These are phyloP conservation scores for Nicotiana otophora DNA, from an alignment of 257 asterid genomes.

Conservation along the genomic window DNA sequence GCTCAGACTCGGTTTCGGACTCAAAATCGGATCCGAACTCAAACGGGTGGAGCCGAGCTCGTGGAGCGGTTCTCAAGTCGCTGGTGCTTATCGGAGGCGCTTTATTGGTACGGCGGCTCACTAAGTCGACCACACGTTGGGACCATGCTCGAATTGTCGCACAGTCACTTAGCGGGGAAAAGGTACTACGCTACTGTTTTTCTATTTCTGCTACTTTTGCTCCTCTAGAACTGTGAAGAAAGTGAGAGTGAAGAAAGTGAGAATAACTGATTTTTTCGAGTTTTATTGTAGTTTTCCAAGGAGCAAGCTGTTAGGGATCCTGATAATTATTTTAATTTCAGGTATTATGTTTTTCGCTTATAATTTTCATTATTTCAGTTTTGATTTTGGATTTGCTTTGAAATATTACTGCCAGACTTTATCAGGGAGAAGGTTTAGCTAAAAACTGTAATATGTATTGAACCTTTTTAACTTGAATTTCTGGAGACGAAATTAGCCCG, in stretches of 20 bases:
- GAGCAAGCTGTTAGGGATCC: slow-evolving; percentile 98
- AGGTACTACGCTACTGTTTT: slow-evolving; percentile 31
- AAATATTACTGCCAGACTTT: neutral
- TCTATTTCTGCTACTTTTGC: neutral
- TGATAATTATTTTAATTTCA: slow-evolving; percentile 89
- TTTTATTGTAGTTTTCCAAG: slow-evolving; percentile 58
- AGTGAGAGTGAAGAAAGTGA: neutral
- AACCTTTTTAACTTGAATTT: neutral
- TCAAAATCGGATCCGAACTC: slow-evolving; percentile 38
- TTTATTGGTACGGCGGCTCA: slow-evolving; percentile 68
- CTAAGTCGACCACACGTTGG: slow-evolving; percentile 98
- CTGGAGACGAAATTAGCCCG: neutral
- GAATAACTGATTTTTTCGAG: neutral
- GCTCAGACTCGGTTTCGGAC: slow-evolving; percentile 55
- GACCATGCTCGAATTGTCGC: slow-evolving; percentile 92
- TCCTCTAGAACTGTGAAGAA: neutral
- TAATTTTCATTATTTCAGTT: neutral
- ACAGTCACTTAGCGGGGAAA: slow-evolving; percentile 90
- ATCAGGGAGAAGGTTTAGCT: neutral
- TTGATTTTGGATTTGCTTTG: neutral
- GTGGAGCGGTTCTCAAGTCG: slow-evolving; percentile 73
- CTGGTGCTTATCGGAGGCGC: slow-evolving; percentile 88
- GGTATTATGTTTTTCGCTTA: slow-evolving; percentile 30
- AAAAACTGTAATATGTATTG: neutral
- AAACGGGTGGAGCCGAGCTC: slow-evolving; percentile 70